Base-by-base conservation (phyloP, 202 grass and related monocot species). In the Dendrocalamus latiflorus region DNA sequence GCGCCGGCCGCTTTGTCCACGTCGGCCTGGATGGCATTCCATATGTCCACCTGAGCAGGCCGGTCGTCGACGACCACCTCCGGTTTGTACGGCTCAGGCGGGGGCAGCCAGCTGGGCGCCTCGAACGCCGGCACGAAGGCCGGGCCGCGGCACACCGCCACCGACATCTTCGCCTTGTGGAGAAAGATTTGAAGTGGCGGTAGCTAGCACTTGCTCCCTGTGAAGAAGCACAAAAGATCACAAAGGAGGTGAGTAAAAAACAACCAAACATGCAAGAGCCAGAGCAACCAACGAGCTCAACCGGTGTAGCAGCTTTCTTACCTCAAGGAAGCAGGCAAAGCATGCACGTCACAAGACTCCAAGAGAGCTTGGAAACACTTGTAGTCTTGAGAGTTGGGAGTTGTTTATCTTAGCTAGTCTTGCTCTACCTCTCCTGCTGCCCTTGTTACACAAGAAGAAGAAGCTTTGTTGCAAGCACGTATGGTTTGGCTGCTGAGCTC, bases 21-120 rank as follows among this genome's bases (percentile, higher is more conserved):
- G 38, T 43, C 89, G 12, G 84, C 79, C 86, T 94, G 87, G 73
- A 94, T 90, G 62, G 82, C 87, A 55, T 84, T 79, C 92, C 92
- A 94, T 58, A 90, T 51, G 77, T 92, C 90, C 69, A 68, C 61
- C 79, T 76, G 90, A 15, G 80, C 80, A 17, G 88, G 75, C 55
- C 63, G 63, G 37, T 75, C 24, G 15, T 83, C 74, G 13, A 34
- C 79, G 18, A 48, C 80, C 59, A 20, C 49, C 62, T 38, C 84
- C 62, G 45, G 54, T 56, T 83, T 83, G 79, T 64, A 75, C 84
- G 45, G 55, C 28, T 80, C 55, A 1, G 41, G 75, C 18, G 68
- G 84, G 14, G 15, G 51, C 47, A 75, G 37, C 84, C 84, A 90
- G 13, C 21, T 9, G 9, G 84, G 56, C 4, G 75, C 47, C 75